Percentiles rank a stretch among this genome's conserved stretches.
Conservation (phyloP, 2,329 filamentous ascomycete species). For the Corinectria fuckeliana region DNA sequence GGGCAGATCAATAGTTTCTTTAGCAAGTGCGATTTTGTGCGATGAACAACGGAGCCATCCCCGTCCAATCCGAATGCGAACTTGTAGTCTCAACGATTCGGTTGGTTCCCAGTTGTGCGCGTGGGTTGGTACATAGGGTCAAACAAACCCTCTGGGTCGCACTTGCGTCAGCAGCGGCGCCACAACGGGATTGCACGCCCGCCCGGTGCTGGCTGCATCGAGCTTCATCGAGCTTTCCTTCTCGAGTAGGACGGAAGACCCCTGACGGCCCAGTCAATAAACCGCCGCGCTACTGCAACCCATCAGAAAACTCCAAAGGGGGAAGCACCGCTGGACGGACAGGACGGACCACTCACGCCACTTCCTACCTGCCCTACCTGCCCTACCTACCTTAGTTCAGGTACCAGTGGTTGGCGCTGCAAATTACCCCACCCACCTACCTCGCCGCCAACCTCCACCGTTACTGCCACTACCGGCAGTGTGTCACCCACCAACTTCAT, state of each 20-base stretch:
- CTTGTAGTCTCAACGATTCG: neutral
- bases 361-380: too few relatives aligned
- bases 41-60: neutral
- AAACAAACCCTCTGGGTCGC: neutral
- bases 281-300: conserved; percentile 39
- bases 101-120: neutral
- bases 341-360: neutral
- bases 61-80: neutral
- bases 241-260: neutral
- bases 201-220: neutral
- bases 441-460: conserved; percentile 1
- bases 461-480: neutral
- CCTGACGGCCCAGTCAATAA: conserved; percentile 36
- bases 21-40: neutral
- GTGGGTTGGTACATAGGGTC: too few relatives aligned
- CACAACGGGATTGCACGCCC: neutral
- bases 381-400: too few relatives aligned
- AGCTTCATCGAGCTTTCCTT: too few relatives aligned
- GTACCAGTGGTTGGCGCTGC: conserved; percentile 12
- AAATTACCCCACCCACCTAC: neutral
- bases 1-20: neutral
- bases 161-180: neutral
- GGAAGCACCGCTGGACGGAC: too few relatives aligned
- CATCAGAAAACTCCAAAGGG: conserved; percentile 1
- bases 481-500: neutral